phyloP scores from a whole-genome alignment of 768 basidiomycete genomes.

The Leccinum incarnatum region DNA sequence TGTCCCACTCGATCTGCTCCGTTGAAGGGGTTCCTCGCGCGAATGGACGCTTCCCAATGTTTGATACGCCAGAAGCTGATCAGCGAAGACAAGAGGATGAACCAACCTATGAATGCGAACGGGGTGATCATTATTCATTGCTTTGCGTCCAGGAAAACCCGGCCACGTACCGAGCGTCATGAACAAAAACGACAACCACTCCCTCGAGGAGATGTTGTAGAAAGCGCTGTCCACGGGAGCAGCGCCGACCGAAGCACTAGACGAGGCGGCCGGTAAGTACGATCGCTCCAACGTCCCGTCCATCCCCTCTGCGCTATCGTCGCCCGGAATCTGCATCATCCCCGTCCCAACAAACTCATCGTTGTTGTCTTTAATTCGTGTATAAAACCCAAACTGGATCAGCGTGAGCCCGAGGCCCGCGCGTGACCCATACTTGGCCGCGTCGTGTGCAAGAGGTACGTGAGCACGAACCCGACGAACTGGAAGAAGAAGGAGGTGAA shows the following conservation, averaged over 20 bases:
- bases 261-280: slow-evolving; percentile 20
- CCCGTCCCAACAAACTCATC: slow-evolving; percentile 25
- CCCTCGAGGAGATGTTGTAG: slow-evolving; percentile 54
- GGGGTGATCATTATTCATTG: not conserved
- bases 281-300: slow-evolving; percentile 18
- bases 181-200: slow-evolving; percentile 89
- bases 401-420: slow-evolving; percentile 94
- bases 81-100: slow-evolving; percentile 80
- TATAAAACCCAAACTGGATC: slow-evolving; percentile 88
- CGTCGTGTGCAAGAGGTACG: slow-evolving; percentile 90
- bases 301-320: slow-evolving; percentile 17
- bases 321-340: slow-evolving; percentile 17
- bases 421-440: slow-evolving; percentile 89
- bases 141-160: not conserved
- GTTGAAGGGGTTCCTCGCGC: slow-evolving; percentile 30
- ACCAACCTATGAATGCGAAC: slow-evolving; percentile 65
- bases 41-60: slow-evolving; percentile 76
- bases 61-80: slow-evolving; percentile 83
- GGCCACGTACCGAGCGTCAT: slow-evolving; percentile 72
- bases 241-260: slow-evolving; percentile 14
- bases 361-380: slow-evolving; percentile 36
- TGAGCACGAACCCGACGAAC: slow-evolving; percentile 90
- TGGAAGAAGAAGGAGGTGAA: slow-evolving; percentile 96
- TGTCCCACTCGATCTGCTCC: slow-evolving; percentile 52
- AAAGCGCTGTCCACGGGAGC: slow-evolving; percentile 10